Percentiles rank a stretch among this genome's conserved stretches.
phyloP scores from a whole-genome alignment of 768 basidiomycete genomes.

The Amanita fuliginea region DNA sequence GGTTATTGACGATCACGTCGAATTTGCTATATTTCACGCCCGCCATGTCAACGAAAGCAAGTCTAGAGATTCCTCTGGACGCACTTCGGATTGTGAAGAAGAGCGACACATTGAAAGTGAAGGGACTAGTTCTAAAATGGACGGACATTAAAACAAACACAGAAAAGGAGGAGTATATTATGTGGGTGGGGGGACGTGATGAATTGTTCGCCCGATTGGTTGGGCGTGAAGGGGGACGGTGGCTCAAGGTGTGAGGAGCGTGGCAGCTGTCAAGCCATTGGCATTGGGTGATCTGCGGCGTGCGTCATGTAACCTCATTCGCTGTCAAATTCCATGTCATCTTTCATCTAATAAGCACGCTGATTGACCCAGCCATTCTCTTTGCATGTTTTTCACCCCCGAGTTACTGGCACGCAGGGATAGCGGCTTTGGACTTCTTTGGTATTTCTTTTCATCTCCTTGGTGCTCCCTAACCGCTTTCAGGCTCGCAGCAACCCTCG shows the following conservation, averaged over 20 bases:
- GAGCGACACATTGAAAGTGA: slow-evolving; percentile 31
- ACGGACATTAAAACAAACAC: slow-evolving; percentile 16
- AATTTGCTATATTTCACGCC: slow-evolving; percentile 44
- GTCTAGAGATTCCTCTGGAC: slow-evolving; percentile 31
- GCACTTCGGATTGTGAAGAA: slow-evolving; percentile 48
- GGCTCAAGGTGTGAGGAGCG: slow-evolving; percentile 26
- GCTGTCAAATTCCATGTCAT: background rate
- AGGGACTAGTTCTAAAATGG: slow-evolving; percentile 42
- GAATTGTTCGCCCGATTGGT: slow-evolving; percentile 58
- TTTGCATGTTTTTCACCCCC: slow-evolving; percentile 77
- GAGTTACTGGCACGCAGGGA: slow-evolving; percentile 75
- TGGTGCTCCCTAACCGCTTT: slow-evolving; percentile 1
- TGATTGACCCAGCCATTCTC: background rate
- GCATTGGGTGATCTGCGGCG: background rate
- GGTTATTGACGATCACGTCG: slow-evolving; percentile 46
- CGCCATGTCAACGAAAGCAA: slow-evolving; percentile 32
- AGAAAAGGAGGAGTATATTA: slow-evolving; percentile 41
- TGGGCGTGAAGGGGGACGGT: slow-evolving; percentile 34
- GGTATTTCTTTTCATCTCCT: slow-evolving; percentile 26
- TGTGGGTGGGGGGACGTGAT: slow-evolving; percentile 51
- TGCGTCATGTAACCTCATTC: slow-evolving; percentile 3
- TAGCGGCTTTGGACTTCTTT: slow-evolving; percentile 83
- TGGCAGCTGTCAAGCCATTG: background rate
- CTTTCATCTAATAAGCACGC: background rate
- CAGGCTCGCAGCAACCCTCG: slow-evolving; percentile 88